Evolutionary conservation across 2,329 filamentous ascomycete genomes (phyloP).

Genomic region (Colletotrichum incanum): DNA sequence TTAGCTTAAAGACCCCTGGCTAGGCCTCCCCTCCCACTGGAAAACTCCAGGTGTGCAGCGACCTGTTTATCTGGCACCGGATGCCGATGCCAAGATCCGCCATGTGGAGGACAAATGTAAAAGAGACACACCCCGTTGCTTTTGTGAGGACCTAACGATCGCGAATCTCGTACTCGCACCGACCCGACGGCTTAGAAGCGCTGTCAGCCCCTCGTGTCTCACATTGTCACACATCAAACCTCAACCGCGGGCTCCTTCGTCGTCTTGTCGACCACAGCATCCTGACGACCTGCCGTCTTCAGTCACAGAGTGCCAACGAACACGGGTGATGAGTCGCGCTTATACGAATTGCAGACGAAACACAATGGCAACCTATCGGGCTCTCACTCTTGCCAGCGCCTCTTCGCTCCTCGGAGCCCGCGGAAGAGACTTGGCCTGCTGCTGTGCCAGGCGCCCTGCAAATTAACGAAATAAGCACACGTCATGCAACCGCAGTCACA

Average conservation of each 20-base stretch:
- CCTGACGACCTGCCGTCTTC: background rate
- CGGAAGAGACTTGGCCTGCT: background rate
- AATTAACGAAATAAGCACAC: background rate
- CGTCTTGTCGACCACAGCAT: background rate
- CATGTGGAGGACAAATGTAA: constrained; percentile 18
- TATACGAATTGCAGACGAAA: background rate
- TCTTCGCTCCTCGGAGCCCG: background rate
- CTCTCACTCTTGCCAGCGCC: background rate
- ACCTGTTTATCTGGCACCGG: constrained; percentile 4
- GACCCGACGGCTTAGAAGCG: constrained; percentile 10
- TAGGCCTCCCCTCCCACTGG: background rate
- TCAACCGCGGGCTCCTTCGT: background rate
- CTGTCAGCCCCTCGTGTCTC: constrained; percentile 23
- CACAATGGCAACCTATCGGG: background rate
- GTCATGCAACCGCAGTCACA: background rate
- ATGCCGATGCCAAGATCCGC: constrained; percentile 19
- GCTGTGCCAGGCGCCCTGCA: background rate
- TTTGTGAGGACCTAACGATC: background rate
- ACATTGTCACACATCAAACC: background rate
- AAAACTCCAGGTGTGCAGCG: background rate
- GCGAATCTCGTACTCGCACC: constrained; percentile 17
- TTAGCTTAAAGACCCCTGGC: background rate
- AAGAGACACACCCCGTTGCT: constrained; percentile 19
- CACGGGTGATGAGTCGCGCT: background rate
- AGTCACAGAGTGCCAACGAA: background rate